phyloP scores from a whole-genome alignment of 2,329 filamentous ascomycete species.

The Myriosclerotinia curreyana region DNA sequence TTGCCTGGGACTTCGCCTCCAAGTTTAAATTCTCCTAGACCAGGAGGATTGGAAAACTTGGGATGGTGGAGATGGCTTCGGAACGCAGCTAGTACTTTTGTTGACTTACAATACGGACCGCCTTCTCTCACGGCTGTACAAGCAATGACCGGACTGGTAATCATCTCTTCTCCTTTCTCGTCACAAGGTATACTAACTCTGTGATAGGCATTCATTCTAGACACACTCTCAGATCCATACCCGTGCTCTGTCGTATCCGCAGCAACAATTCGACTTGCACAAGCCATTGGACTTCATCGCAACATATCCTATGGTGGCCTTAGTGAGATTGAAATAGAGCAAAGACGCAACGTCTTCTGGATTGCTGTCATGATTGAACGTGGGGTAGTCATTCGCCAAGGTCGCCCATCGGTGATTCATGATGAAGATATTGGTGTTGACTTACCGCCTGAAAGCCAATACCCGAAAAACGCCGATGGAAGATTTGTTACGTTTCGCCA shows the following conservation, averaged over 20 bases:
- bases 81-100: conserved; percentile 31
- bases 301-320: conserved; percentile 27
- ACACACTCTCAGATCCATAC: conserved; percentile 27
- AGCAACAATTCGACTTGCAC: conserved; percentile 26
- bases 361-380: conserved; percentile 31
- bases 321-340: conserved; percentile 25
- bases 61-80: conserved; percentile 12
- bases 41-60: neutral
- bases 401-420: conserved; percentile 33
- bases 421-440: conserved; percentile 35
- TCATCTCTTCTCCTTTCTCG: neutral
- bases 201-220: conserved; percentile 23
- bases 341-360: conserved; percentile 34
- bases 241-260: conserved; percentile 28
- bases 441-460: conserved; percentile 27
- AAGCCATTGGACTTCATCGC: conserved; percentile 32
- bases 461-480: conserved; percentile 21
- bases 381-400: conserved; percentile 25
- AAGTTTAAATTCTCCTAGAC: neutral
- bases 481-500: conserved; percentile 28
- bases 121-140: conserved; percentile 32
- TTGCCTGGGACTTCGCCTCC: conserved; percentile 6
- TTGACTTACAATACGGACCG: conserved; percentile 29
- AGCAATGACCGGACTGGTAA: conserved; percentile 27
- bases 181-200: neutral